Base-by-base conservation (phyloP, 2,329 filamentous ascomycete genomes). In the Tympanopsis confertula region DNA sequence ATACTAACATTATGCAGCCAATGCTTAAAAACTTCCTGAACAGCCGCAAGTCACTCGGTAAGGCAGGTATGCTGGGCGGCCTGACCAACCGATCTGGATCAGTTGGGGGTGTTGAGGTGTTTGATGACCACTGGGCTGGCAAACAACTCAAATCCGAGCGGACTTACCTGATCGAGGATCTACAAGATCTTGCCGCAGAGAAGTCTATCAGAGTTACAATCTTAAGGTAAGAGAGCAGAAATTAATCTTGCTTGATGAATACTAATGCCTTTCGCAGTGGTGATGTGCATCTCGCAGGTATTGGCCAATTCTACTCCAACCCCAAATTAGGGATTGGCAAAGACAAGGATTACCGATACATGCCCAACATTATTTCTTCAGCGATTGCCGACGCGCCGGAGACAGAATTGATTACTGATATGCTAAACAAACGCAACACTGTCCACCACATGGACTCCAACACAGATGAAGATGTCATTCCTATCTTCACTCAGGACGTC, bases 111-210 rank as follows among this genome's bases (percentile, higher is more conserved):
- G 66, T 94, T 19, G 88, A 94, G 53, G 87, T 94, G 49, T 63
- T 94, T 7, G 89, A 95, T 53, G 91, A 96, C 56, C 89, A 98
- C 54, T 98, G 91, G 91, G 95, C 89, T 1, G 86, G 89, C 26
- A 94, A 86, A 54, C 85, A 87, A 52, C 88, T 96, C 63, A 98
- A 96, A 55, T 70, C 77, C 19, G 91, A 98, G 59, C 78, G 91
- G 37, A 85, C 80, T 44, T 82, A 85, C 57, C 69, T 96, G 44
- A 76, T 98, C 29, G 83, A 91, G 53, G 87, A 95, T 50, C 65
- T 98, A 19, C 93, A 98, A 58, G 86, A 94, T 50, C 69, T 98
- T 41, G 88, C 93, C 5, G 86, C 86, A 17, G 86, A 91, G 55
- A 94, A 94, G 56, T 94, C 86, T 13, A 74, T 95, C 37, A 82